Evolutionary conservation across 1,284 basidiomycete genomes (phyloP), one percentile per base, ranked within the genome.

Genomic region (Trametes versicolor): DNA sequence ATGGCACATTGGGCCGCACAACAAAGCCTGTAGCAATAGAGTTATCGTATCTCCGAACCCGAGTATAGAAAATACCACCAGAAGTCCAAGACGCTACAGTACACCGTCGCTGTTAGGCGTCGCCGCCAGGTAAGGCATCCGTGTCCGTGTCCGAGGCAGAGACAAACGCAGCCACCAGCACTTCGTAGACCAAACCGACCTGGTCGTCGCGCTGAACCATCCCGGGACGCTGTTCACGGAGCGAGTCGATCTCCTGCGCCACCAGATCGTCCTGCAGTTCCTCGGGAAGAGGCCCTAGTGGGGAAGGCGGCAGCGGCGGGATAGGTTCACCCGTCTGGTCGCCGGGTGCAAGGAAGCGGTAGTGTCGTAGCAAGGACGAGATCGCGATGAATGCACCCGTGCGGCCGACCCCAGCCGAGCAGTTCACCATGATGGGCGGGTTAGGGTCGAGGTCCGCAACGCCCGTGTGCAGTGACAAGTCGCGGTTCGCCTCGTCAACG

Each of bases 351-450:
- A 93, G 78, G 61, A 90, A 78, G 41, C 80, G 82, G 66, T 87
- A 76, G 47, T 81, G 75, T 32, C 92, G 88, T 29, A 94, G 79
- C 32, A 94, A 79, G 17, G 93, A 95, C 13, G 86, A 88, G 23
- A 95, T 76, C 0, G 93, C 90, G 72, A 93, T 90, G 79, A 95
- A 97, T 36, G 93, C 88, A 19, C 96, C 96, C 0, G 96, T 97
- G 27, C 96, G 87, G 0, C 96, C 96, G 43, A 97, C 87, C 3
- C 96, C 96, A 0, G 96, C 96, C 25, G 91, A 93, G 72, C 95
- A 97, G 70, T 93, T 89, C 32, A 95, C 86, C 74, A 96, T 87
- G 60, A 94, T 86, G 0, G 95, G 94, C 17, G 91, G 88, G 63
- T 90, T 87, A 9, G 85, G 79, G 69, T 82, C 78, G 58, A 73